These are phyloP conservation scores for Micractinium sp. DNA, from an alignment of 139 green algal species.

Conservation along the genomic window DNA sequence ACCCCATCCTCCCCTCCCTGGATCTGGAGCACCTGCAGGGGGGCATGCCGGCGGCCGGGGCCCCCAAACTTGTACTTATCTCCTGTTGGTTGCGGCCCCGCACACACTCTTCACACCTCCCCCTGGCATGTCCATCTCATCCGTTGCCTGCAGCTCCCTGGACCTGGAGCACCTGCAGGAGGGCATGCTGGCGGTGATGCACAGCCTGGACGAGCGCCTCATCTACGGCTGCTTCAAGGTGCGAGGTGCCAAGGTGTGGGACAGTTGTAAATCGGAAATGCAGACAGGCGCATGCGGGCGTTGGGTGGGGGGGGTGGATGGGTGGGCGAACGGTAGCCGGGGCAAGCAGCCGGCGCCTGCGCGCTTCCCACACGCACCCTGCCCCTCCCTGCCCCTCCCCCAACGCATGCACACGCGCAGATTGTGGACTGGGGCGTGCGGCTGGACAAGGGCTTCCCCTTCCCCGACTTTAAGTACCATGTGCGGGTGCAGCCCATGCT, in stretches of 20 bases:
- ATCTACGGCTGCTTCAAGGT: constrained; percentile 30
- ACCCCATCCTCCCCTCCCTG: too few species aligned
- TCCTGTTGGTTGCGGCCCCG: too few species aligned
- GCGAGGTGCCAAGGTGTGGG: not conserved
- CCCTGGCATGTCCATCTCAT: not conserved
- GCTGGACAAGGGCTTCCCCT: constrained; percentile 8
- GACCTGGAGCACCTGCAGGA: constrained; percentile 14
- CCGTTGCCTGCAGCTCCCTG: not conserved
- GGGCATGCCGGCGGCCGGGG: too few species aligned
- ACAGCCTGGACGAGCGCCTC: constrained; percentile 17
- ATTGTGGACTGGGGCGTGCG: not conserved
- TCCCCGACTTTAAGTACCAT: not conserved
- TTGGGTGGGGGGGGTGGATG: too few species aligned
- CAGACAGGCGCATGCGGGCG: too few species aligned
- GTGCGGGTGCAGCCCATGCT: constrained; percentile 12
- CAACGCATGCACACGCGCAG: not conserved
- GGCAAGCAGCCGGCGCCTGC: not conserved
- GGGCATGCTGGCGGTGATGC: constrained; percentile 27
- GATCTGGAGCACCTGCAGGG: too few species aligned
- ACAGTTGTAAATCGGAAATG: too few species aligned
- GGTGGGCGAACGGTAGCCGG: too few species aligned
- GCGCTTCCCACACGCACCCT: not conserved
- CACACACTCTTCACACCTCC: too few species aligned
- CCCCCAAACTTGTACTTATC: too few species aligned
- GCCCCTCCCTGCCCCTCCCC: not conserved